A percentile compares a stretch with the other conserved stretches of the same genome.
phyloP scores from a whole-genome alignment of 805 yeast genomes.

The Lipomyces oligophaga region DNA sequence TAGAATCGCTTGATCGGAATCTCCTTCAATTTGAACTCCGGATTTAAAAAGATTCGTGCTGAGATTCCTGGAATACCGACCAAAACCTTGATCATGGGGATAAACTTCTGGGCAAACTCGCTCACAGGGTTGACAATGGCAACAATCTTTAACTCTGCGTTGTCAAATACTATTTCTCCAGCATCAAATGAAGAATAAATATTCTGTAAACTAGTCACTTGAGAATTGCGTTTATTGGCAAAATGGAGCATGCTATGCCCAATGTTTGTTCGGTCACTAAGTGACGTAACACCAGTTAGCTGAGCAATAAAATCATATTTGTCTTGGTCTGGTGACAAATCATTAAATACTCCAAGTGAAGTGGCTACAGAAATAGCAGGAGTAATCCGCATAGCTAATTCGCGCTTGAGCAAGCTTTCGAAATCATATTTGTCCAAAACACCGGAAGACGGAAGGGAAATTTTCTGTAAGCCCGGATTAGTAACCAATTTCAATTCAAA shows the following conservation, averaged over 20 bases:
- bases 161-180: conserved; percentile 29
- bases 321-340: background rate
- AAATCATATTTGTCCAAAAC: conserved; percentile 16
- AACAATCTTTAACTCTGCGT: conserved; percentile 51
- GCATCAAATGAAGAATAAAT: conserved; percentile 25
- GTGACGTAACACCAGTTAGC: conserved; percentile 6
- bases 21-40: conserved; percentile 44
- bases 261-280: conserved; percentile 9
- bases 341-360: conserved; percentile 7
- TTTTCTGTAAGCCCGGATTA: conserved; percentile 3
- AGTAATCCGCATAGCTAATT: conserved; percentile 14
- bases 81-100: conserved; percentile 46
- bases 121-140: conserved; percentile 69
- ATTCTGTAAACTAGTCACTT: conserved; percentile 4
- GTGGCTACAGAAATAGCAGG: conserved; percentile 17
- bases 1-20: conserved; percentile 59
- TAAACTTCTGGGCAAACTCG: conserved; percentile 61
- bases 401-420: conserved; percentile 32
- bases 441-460: conserved; percentile 5
- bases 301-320: conserved; percentile 13
- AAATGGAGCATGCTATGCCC: conserved; percentile 7
- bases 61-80: conserved; percentile 49
- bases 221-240: conserved; percentile 5
- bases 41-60: conserved; percentile 55
- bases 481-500: background rate